Conservation (phyloP, 2,329 filamentous ascomycete genomes). For the Pseudonectria buxi region DNA sequence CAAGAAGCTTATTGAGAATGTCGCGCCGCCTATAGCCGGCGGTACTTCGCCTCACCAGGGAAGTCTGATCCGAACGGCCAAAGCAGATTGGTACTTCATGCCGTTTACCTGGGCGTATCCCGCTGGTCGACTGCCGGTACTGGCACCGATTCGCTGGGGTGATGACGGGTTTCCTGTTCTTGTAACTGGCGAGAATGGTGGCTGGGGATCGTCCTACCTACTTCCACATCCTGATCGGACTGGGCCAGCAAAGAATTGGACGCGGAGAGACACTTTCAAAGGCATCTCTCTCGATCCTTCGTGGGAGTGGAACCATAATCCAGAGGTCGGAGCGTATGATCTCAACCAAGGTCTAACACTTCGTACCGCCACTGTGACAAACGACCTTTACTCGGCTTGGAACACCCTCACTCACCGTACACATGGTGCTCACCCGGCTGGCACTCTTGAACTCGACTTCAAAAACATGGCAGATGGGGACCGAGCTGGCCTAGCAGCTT, state of each 20-base stretch:
- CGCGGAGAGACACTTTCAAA: slow-evolving; percentile 39
- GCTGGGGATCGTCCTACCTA: slow-evolving; percentile 42
- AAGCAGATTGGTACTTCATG: slow-evolving; percentile 53
- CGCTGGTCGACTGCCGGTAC: slow-evolving; percentile 48
- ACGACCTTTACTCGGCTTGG: slow-evolving; percentile 40
- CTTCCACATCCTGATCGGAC: slow-evolving; percentile 20
- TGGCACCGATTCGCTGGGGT: slow-evolving; percentile 48
- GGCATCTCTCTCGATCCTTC: slow-evolving; percentile 34
- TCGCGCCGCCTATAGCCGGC: slow-evolving; percentile 36
- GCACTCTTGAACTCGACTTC: slow-evolving; percentile 44
- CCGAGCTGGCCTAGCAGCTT: slow-evolving; percentile 42
- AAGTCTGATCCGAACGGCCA: slow-evolving; percentile 43
- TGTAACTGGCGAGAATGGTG: slow-evolving; percentile 34
- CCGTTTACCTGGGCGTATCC: slow-evolving; percentile 51
- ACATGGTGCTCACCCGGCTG: slow-evolving; percentile 37
- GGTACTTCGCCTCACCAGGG: slow-evolving; percentile 48
- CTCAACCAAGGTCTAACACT: slow-evolving; percentile 40
- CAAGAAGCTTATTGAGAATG: slow-evolving; percentile 35
- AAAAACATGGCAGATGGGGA: slow-evolving; percentile 45
- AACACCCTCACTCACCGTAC: slow-evolving; percentile 44
- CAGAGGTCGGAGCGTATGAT: slow-evolving; percentile 39
- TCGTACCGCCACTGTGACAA: slow-evolving; percentile 43
- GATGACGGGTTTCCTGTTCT: slow-evolving; percentile 43
- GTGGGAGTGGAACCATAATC: slow-evolving; percentile 60
- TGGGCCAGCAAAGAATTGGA: slow-evolving; percentile 15